Conservation (phyloP, 2,329 filamentous ascomycete genomes). For the Nothopassalora personata region DNA sequence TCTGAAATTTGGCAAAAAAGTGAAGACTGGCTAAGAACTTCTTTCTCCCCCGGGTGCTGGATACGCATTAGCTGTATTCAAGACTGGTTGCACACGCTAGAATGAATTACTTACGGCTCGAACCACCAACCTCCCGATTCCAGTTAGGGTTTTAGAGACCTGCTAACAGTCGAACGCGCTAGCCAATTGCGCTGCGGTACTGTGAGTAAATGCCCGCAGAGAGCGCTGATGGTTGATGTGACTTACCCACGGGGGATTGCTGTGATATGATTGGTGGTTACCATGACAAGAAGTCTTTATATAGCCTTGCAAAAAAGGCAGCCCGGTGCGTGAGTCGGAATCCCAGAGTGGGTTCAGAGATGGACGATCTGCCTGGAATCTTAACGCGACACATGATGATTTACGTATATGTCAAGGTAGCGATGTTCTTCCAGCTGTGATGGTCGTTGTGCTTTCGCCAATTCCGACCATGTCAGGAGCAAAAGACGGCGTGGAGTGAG, state of each 20-base stretch:
- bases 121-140: conserved; percentile 11
- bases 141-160: background rate
- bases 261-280: background rate
- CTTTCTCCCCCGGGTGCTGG: background rate
- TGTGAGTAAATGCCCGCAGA: background rate
- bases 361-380: too few relatives aligned
- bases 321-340: too few relatives aligned
- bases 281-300: too few relatives aligned
- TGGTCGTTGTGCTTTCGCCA: too few relatives aligned
- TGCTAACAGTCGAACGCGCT: conserved; percentile 15
- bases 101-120: background rate
- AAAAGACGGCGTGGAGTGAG: background rate
- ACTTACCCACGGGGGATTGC: background rate
- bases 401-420: too few relatives aligned
- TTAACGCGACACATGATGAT: too few relatives aligned
- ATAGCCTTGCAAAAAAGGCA: too few relatives aligned
- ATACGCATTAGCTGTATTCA: too few relatives aligned
- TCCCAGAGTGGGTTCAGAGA: too few relatives aligned
- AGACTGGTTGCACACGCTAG: too few relatives aligned
- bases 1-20: background rate
- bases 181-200: conserved; percentile 10
- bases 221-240: background rate
- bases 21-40: background rate
- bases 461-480: background rate
- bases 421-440: too few relatives aligned